These are phyloP conservation scores for Saposhnikovia divaricata DNA, from an alignment of 129 eudicot genomes.

Conservation along the genomic window DNA sequence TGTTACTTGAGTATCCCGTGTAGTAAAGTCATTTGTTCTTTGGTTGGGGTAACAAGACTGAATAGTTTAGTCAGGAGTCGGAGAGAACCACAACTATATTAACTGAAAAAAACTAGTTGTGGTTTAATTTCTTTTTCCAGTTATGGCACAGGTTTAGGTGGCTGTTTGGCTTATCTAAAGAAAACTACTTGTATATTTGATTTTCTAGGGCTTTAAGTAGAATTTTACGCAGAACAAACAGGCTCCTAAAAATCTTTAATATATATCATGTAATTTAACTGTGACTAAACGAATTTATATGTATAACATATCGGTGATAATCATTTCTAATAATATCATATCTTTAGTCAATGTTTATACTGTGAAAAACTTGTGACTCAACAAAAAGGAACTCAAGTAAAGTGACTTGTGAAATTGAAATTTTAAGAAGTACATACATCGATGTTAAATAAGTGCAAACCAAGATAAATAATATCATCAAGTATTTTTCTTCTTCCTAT, in stretches of 20 bases:
- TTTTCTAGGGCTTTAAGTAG: background rate
- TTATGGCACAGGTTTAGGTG: background rate
- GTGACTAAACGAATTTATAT: background rate
- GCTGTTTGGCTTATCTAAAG: background rate
- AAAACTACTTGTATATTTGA: background rate
- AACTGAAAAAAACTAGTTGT: background rate
- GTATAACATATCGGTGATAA: background rate
- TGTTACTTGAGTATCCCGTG: background rate
- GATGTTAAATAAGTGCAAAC: background rate
- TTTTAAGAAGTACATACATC: too few relatives aligned
- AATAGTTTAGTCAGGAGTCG: background rate
- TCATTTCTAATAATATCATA: background rate
- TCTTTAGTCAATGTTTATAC: background rate
- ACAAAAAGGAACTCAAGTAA: background rate
- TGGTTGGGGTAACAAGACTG: background rate
- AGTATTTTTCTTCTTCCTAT: background rate
- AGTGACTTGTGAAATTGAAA: background rate
- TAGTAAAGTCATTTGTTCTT: background rate
- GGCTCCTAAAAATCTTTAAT: background rate
- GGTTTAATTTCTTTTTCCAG: background rate
- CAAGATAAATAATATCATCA: too few relatives aligned
- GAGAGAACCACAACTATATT: background rate
- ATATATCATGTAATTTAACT: background rate
- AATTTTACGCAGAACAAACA: background rate
- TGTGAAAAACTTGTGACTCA: background rate